Evolutionary conservation across 2,329 filamentous ascomycete genomes (phyloP), one percentile per base, ranked within the genome.

Genomic region (Mycosphaerelloides madeirae): DNA sequence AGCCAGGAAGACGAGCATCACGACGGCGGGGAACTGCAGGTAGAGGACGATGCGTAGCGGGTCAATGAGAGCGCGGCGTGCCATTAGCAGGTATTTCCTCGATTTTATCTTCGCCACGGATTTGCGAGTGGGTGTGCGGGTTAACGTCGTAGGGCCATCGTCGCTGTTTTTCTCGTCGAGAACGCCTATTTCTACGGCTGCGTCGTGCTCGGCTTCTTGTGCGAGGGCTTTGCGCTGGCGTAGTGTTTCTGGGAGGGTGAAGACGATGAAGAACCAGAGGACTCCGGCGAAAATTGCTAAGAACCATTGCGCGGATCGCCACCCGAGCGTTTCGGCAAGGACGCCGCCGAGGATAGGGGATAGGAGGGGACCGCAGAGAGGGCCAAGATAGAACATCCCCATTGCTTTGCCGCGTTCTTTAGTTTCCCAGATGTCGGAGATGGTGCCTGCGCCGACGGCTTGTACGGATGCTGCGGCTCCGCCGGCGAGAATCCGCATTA

Each of bases 341-440:
- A 76, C 79, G 33, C 87, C 87, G 41, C 87, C 87, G 25, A 93
- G 72, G 41, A 93, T 84, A 2, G 87, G 87, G 0, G 84, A 81
- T 5, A 91, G 64, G 12, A 93, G 67, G 0, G 87, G 87, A 0
- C 86, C 87, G 38, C 81, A 76, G 7, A 93, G 67, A 0, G 87
- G 87, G 0, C 87, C 87, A 0, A 93, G 74, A 56, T 90, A 93
- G 65, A 91, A 93, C 31, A 86, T 74, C 2, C 84, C 80, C 86
- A 93, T 93, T n/a, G 87, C 87, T 13, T 71, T 72, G 2, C 87
- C 87, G 38, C 87, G 73, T 62, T 91, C 83, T 38, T 71, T 74
- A 0, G 80, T 66, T 52, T 87, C 83, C 83, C 86, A 94, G 11
- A 91, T 74, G 61, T 93, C 87, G 34, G 87, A 82, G 46, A 93